These are phyloP conservation scores for Epichloe scottii DNA, from an alignment of 2,329 filamentous ascomycete genomes.

Conservation along the genomic window DNA sequence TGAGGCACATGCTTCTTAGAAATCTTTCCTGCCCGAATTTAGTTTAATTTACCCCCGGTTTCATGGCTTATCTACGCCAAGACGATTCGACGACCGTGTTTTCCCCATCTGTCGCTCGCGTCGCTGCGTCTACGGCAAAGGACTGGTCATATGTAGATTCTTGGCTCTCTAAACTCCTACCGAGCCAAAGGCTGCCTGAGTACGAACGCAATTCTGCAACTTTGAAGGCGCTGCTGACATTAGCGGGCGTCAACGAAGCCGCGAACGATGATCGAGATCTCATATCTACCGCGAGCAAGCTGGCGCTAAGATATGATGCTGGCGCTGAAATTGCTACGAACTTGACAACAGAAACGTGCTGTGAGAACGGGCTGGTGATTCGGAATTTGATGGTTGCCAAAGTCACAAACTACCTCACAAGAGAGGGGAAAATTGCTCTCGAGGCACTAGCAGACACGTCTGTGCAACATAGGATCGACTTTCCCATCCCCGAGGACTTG, in stretches of 20 bases:
- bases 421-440: slow-evolving; percentile 42
- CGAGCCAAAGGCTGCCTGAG: slow-evolving; percentile 46
- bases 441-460: slow-evolving; percentile 43
- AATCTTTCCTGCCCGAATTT: neutral
- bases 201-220: slow-evolving; percentile 87
- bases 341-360: neutral
- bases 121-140: slow-evolving; percentile 69
- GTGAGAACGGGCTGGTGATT: slow-evolving; percentile 22
- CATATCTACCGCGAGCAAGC: slow-evolving; percentile 44
- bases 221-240: slow-evolving; percentile 57
- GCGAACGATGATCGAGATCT: slow-evolving; percentile 58
- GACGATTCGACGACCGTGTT: slow-evolving; percentile 41
- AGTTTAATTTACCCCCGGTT: neutral
- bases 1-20: too few relatives aligned
- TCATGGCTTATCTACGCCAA: neutral
- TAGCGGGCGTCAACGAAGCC: slow-evolving; percentile 64
- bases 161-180: slow-evolving; percentile 62
- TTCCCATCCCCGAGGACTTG: slow-evolving; percentile 35
- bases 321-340: neutral
- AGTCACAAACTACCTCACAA: slow-evolving; percentile 25
- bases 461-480: slow-evolving; percentile 35
- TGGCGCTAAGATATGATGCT: slow-evolving; percentile 30
- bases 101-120: slow-evolving; percentile 56
- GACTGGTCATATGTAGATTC: slow-evolving; percentile 83
- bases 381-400: slow-evolving; percentile 26